phyloP scores from a whole-genome alignment of 768 basidiomycete species.

The Kwoniella heveanensis region DNA sequence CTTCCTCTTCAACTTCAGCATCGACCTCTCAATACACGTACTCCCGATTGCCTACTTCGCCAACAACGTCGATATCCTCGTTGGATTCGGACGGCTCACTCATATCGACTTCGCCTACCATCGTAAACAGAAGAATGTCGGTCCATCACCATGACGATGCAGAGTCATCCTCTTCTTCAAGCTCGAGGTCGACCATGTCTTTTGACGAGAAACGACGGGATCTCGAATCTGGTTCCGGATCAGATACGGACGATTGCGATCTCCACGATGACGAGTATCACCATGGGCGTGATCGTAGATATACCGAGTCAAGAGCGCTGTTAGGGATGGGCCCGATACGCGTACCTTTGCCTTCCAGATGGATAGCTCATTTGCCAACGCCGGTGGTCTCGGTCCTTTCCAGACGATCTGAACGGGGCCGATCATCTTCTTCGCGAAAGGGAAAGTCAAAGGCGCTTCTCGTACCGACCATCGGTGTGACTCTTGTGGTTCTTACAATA shows the following conservation, averaged over 20 bases:
- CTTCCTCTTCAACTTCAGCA: slow-evolving; percentile 64
- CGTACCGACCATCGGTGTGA: not conserved
- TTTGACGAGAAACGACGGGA: slow-evolving; percentile 4
- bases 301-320: not conserved
- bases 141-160: not conserved
- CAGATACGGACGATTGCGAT: slow-evolving; percentile 7
- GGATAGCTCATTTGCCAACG: not conserved
- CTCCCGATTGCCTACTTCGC: slow-evolving; percentile 5
- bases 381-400: not conserved
- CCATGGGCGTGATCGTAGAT: not conserved
- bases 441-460: not conserved
- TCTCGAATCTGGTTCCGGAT: slow-evolving; percentile 1
- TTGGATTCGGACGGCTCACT: slow-evolving; percentile 3
- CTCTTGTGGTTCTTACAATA: not conserved
- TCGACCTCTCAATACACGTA: slow-evolving; percentile 59
- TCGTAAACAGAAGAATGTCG: not conserved
- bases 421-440: not conserved
- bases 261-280: not conserved
- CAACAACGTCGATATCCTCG: slow-evolving; percentile 6
- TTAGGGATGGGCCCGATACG: not conserved
- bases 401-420: not conserved
- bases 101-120: not conserved
- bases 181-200: slow-evolving; percentile 2
- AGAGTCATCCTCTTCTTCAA: not conserved
- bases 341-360: not conserved